Conservation (phyloP, 228 moss, liverwort and hornwort species). For the Sphagnum magellanicum region DNA sequence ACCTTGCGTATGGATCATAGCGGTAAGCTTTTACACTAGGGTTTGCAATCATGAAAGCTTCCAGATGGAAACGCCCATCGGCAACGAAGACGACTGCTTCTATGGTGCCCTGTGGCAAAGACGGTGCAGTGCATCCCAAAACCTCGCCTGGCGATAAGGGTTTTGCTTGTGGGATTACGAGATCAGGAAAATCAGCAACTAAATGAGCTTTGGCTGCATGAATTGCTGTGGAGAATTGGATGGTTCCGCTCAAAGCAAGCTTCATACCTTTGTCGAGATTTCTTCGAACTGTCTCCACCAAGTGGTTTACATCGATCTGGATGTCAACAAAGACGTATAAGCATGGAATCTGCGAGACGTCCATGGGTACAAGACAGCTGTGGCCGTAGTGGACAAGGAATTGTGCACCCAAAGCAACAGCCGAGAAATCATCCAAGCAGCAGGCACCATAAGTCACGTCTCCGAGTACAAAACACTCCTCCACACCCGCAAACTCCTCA, state of each 20-base stretch:
- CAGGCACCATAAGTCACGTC: slow-evolving; percentile 97
- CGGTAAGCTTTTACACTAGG: slow-evolving; percentile 79
- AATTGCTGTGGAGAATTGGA: slow-evolving; percentile 85
- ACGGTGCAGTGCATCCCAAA: slow-evolving; percentile 88
- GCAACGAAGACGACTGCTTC: slow-evolving; percentile 82
- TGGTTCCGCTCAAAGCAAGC: slow-evolving; percentile 83
- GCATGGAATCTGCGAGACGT: slow-evolving; percentile 80
- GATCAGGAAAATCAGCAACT: slow-evolving; percentile 40
- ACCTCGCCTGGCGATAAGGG: slow-evolving; percentile 95
- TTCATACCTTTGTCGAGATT: slow-evolving; percentile 55
- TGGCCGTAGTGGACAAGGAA: slow-evolving; percentile 94
- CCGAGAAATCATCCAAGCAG: slow-evolving; percentile 94
- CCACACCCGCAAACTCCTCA: slow-evolving; percentile 77
- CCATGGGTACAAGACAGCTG: slow-evolving; percentile 88
- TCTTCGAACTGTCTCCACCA: slow-evolving; percentile 60
- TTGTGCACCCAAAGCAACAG: slow-evolving; percentile 72
- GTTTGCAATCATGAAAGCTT: slow-evolving; percentile 97
- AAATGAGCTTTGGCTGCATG: slow-evolving; percentile 64
- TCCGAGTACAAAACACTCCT: slow-evolving; percentile 86
- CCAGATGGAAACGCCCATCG: slow-evolving; percentile 91
- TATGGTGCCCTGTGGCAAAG: slow-evolving; percentile 45
- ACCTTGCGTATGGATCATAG: slow-evolving; percentile 84
- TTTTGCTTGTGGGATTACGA: slow-evolving; percentile 74
- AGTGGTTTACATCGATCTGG: slow-evolving; percentile 73
- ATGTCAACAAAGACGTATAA: slow-evolving; percentile 95